A percentile compares a stretch with the other conserved stretches of the same genome.
Conservation (phyloP, 2,329 filamentous ascomycete genomes). For the Sarocladium oryzae region DNA sequence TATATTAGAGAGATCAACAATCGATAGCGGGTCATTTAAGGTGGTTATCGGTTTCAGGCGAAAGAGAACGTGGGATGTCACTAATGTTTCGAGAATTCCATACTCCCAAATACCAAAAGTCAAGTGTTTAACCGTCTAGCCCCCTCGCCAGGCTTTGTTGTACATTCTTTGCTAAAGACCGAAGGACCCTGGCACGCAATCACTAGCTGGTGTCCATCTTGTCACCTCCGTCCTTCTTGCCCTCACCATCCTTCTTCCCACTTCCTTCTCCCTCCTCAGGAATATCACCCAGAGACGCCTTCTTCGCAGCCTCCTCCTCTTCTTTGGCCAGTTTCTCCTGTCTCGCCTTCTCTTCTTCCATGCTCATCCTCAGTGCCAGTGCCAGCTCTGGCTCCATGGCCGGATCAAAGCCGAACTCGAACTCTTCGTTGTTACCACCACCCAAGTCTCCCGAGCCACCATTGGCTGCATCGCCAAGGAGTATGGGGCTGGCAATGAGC, state of each 20-base stretch:
- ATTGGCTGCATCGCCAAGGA: conserved; percentile 68
- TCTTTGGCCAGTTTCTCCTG: conserved; percentile 79
- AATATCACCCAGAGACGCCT: conserved; percentile 73
- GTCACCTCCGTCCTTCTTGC: conserved; percentile 52
- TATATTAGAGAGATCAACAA: conserved; percentile 71
- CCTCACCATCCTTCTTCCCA: conserved; percentile 32
- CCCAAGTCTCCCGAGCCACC: conserved; percentile 45
- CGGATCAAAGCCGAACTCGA: conserved; percentile 78
- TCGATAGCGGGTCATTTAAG: conserved; percentile 27
- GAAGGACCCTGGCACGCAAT: not conserved
- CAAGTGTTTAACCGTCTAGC: conserved; percentile 8
- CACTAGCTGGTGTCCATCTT: conserved; percentile 82
- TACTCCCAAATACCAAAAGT: not conserved
- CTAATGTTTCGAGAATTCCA: not conserved
- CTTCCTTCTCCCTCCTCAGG: conserved; percentile 62
- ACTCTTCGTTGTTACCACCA: conserved; percentile 57
- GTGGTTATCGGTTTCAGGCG: not conserved
- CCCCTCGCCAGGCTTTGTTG: conserved; percentile 22
- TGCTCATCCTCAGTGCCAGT: conserved; percentile 90
- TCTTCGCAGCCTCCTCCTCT: conserved; percentile 65
- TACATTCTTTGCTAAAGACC: conserved; percentile 32
- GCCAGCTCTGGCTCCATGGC: conserved; percentile 89
- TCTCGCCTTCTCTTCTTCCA: conserved; percentile 94
- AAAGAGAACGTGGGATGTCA: not conserved
- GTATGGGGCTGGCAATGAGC: conserved; percentile 80